phyloP scores from a whole-genome alignment of 2,329 filamentous ascomycete genomes.

The Exophiala viscosa region DNA sequence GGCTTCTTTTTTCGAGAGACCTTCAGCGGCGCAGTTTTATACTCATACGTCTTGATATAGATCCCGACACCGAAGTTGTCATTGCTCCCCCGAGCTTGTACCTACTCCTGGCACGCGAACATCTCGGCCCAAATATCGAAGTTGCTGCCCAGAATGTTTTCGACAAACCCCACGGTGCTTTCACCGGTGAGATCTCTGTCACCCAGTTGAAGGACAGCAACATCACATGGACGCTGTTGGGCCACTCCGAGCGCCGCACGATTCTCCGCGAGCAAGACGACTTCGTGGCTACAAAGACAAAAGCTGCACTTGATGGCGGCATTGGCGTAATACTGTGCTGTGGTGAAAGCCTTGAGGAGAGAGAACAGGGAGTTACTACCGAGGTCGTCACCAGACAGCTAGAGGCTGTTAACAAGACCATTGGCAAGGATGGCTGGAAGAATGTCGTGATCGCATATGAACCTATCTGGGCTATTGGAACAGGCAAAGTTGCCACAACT shows the following conservation, averaged over 20 bases:
- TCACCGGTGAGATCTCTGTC: slow-evolving; percentile 93
- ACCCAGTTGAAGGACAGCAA: slow-evolving; percentile 83
- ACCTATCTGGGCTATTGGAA: slow-evolving; percentile 91
- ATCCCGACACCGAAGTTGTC: slow-evolving; percentile 71
- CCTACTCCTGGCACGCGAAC: slow-evolving; percentile 79
- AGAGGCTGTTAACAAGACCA: slow-evolving; percentile 68
- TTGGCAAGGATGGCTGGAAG: slow-evolving; percentile 72
- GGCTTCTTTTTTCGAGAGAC: slow-evolving; percentile 11
- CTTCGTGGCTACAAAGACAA: slow-evolving; percentile 89
- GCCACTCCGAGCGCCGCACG: slow-evolving; percentile 91
- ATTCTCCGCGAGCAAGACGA: slow-evolving; percentile 82
- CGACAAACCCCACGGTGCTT: slow-evolving; percentile 94
- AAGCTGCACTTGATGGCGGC: slow-evolving; percentile 82
- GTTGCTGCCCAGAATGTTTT: slow-evolving; percentile 96
- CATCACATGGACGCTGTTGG: slow-evolving; percentile 86
- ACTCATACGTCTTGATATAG: slow-evolving; percentile 19
- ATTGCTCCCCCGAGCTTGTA: slow-evolving; percentile 88
- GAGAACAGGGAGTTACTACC: slow-evolving; percentile 27
- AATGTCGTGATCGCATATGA: slow-evolving; percentile 98
- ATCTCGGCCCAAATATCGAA: slow-evolving; percentile 70
- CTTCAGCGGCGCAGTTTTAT: slow-evolving; percentile 1
- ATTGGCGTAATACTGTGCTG: slow-evolving; percentile 94
- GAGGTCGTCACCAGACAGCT: slow-evolving; percentile 77
- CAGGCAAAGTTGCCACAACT: slow-evolving; percentile 82
- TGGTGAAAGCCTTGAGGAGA: slow-evolving; percentile 80